Evolutionary conservation across 306 rosid genomes (phyloP).

Genomic region (Trifolium fragiferum): DNA sequence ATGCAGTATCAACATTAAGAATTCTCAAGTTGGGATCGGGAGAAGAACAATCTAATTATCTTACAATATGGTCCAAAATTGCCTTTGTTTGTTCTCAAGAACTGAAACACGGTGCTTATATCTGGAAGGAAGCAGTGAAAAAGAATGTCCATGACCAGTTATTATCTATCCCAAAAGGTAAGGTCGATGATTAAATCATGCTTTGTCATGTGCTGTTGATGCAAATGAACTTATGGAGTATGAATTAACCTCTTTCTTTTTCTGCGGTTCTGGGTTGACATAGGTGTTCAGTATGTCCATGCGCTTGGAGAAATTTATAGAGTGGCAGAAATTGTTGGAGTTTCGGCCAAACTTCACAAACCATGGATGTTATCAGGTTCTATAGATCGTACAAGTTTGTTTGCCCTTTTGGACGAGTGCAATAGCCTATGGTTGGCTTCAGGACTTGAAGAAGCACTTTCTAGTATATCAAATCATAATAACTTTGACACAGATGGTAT

Average conservation of each 20-base stretch:
- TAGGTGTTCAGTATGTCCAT: slow-evolving; percentile 67
- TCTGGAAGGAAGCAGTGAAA: slow-evolving; percentile 74
- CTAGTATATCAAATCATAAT: slow-evolving; percentile 47
- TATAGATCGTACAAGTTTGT: slow-evolving; percentile 51
- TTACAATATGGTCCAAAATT: slow-evolving; percentile 71
- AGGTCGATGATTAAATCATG: slow-evolving; percentile 39
- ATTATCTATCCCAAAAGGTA: slow-evolving; percentile 73
- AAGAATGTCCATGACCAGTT: slow-evolving; percentile 59
- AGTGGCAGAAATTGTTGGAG: slow-evolving; percentile 71
- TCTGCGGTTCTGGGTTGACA: slow-evolving; percentile 36
- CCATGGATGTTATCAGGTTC: slow-evolving; percentile 71
- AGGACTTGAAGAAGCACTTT: slow-evolving; percentile 81
- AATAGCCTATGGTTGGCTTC: slow-evolving; percentile 70
- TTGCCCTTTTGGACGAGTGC: slow-evolving; percentile 64
- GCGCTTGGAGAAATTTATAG: slow-evolving; percentile 91
- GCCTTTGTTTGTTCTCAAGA: slow-evolving; percentile 70
- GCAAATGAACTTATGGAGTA: slow-evolving; percentile 32
- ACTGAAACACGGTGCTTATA: slow-evolving; percentile 74
- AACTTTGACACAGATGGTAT: slow-evolving; percentile 44
- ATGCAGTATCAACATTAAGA: slow-evolving; percentile 58
- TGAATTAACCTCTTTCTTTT: slow-evolving; percentile 27
- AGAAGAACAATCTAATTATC: slow-evolving; percentile 72
- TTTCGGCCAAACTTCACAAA: slow-evolving; percentile 67
- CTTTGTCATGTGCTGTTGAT: slow-evolving; percentile 32
- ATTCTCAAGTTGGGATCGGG: slow-evolving; percentile 69